Base-by-base conservation (phyloP, 169 alveolate genomes). In the Plasmodium chabaudi region DNA sequence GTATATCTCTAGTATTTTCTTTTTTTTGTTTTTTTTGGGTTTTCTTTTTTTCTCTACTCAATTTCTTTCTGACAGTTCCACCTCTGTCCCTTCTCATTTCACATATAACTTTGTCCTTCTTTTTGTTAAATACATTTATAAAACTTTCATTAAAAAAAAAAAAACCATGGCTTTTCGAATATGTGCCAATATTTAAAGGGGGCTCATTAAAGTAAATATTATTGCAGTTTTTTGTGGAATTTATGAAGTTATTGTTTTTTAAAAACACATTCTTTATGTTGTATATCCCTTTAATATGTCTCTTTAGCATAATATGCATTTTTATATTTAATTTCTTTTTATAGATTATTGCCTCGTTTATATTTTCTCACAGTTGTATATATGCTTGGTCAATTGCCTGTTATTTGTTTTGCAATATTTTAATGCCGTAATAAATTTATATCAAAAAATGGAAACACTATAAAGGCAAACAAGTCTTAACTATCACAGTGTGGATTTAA, bases 71-170 rank as follows among this genome's bases (percentile, higher is more conserved):
- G n/a, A 84, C 74, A n/a, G 91, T 84, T 21, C 91, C 91, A 13
- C 91, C 91, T 49, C 91, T 84, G 51, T 84, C 91, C 34, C 91
- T 69, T 44, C 91, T 27, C 91, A 84, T 84, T 84, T 84, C 87
- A 53, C 70, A 84, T 6, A 39, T 53, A 68, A 34, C 42, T 56
- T 59, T 47, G 47, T 65, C 51, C 25, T 34, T 49, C 23, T 59
- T 79, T 72, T 68, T 68, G 25, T 9, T 19, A 68, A 39, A 53
- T 51, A 61, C 13, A 19, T 46, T 21, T 47, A 84, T n/a, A 57
- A 70, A 84, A 15, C 82, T 42, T 25, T 79, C 53, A 12, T 79
- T 79, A 57, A 65, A 67, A 67, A 65, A 68, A 65, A 3, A 53
- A 53, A 39, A 53, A 53, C 46, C 27, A 61, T 65, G 21, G 49